Base-by-base conservation (phyloP, 495 filamentous ascomycete genomes). In the Tuber calosporum region DNA sequence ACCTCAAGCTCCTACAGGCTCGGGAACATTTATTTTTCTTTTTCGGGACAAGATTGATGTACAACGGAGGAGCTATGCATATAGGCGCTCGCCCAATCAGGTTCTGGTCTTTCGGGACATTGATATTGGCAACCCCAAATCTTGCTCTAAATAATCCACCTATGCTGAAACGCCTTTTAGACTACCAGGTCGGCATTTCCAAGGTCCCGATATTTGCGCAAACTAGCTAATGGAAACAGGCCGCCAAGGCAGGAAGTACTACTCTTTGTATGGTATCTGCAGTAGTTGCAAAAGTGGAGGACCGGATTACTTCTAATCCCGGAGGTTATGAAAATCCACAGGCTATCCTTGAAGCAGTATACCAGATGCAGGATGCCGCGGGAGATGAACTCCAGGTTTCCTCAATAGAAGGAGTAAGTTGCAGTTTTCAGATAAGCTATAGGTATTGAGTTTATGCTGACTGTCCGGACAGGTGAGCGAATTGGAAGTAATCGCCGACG, bases 51-150 rank as follows among this genome's bases (percentile, higher is more conserved):
- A 79, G 73, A 67, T 71, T 81, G 8, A 70, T 73, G 41, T 69
- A 68, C 22, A 37, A 58, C 3, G 58, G 11, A 1, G 38, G 69
- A 30, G 36, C 30, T 2, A 71, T 78, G 73, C 40, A 34, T 13
- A 38, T 75, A 6, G 66, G 67, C 41, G 77, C 72, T 4, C 40
- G 69, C 43, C 76, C 75, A 20, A 66, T 75, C 20, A 76, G 75
- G 40, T 79, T 81, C 67, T 81, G 79, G 79, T 73, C 73, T 53
- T 81, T 80, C 15, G 79, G 79, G 4, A 79, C 79, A 17, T 67
- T 81, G 20, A 81, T 81, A 43, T 72, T 81, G 45, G 42, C 80
- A 22, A 81, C 79, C 4, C 75, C 79, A 17, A 77, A 76, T 36
- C 72, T 81, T 34, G 67, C 78, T 8, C 68, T 76, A 34, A 66